These are phyloP conservation scores for Gracilaria vermiculophylla DNA, from an alignment of 23 red algal species.

Conservation along the genomic window DNA sequence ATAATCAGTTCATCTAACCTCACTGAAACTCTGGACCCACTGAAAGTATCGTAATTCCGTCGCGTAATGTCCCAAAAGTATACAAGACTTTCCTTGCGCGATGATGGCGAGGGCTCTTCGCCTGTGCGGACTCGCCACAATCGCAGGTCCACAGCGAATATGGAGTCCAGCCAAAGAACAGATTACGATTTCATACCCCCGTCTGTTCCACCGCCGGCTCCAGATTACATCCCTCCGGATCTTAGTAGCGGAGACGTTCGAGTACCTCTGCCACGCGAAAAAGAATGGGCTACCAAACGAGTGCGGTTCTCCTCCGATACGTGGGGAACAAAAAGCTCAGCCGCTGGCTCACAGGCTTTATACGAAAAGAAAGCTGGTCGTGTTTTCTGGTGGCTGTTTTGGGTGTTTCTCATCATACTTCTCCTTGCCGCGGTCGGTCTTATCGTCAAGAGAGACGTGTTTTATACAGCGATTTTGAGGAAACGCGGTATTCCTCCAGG, in stretches of 20 bases:
- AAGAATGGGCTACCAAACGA: neutral
- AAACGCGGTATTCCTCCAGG: slow-evolving; percentile 49
- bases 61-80: neutral
- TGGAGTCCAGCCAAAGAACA: neutral
- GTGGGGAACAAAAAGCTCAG: slow-evolving; percentile 3
- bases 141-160: neutral
- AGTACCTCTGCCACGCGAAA: neutral
- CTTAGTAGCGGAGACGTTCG: neutral
- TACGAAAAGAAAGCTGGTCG: neutral
- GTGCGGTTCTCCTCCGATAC: neutral
- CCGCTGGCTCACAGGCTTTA: neutral
- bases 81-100: neutral
- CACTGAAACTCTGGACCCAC: neutral
- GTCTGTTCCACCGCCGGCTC: neutral
- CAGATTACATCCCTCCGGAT: slow-evolving; percentile 16
- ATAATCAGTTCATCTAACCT: neutral
- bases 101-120: neutral
- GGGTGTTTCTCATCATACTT: neutral
- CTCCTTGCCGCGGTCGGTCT: neutral
- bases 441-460: slow-evolving; percentile 10
- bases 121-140: neutral
- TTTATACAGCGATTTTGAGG: slow-evolving; percentile 6
- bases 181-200: neutral
- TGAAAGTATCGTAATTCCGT: neutral
- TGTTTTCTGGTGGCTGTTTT: neutral